These are phyloP conservation scores for Suaeda aralocaspica DNA, from an alignment of 148 eudicot species.

Conservation along the genomic window DNA sequence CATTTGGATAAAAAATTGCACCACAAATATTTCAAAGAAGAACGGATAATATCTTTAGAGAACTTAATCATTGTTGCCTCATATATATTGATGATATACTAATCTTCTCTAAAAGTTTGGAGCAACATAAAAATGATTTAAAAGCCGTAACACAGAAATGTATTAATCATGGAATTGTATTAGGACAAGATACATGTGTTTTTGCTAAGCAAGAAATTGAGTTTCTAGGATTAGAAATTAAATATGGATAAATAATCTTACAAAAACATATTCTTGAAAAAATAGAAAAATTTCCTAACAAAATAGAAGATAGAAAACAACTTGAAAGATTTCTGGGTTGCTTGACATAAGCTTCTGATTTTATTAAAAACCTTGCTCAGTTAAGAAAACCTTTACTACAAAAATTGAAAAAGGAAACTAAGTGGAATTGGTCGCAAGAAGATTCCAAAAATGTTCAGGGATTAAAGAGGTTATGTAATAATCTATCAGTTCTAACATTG, in stretches of 20 bases:
- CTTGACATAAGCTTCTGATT: no score
- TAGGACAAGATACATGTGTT: no score
- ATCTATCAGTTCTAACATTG: no score
- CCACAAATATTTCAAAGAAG: not conserved
- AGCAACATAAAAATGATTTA: no score
- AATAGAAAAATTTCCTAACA: not conserved
- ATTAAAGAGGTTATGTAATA: no score
- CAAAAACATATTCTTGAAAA: not conserved
- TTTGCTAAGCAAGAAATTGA: not conserved
- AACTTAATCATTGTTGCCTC: not conserved
- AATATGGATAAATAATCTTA: not conserved
- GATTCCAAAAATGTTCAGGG: not conserved
- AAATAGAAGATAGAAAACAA: not conserved
- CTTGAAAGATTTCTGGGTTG: not conserved
- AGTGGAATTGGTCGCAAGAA: not conserved
- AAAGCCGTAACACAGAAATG: no score
- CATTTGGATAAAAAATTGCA: not conserved
- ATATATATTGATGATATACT: not conserved
- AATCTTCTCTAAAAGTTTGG: not conserved
- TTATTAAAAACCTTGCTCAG: not conserved
- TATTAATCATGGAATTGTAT: no score
- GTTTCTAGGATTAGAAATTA: not conserved
- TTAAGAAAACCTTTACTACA: not conserved
- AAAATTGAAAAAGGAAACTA: not conserved
- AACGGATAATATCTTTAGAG: slow-evolving; percentile 1